Evolutionary conservation across 2,329 filamentous ascomycete genomes (phyloP).

Genomic region (Clonostachys rhizophaga): DNA sequence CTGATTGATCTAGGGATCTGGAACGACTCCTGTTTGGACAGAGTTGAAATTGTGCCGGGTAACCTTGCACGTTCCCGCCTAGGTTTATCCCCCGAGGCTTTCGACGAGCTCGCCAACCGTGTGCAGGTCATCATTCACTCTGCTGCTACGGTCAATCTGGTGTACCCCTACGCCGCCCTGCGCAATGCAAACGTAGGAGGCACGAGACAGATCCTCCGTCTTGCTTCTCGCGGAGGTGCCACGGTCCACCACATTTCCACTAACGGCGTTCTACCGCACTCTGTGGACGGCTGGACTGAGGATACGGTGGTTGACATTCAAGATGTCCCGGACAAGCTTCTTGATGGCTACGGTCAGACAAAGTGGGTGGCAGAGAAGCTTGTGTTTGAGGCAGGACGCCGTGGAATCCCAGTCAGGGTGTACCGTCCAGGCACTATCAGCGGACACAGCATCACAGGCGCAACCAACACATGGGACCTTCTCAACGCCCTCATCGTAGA

Average conservation of each 20-base stretch:
- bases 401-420: conserved; percentile 66
- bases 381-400: conserved; percentile 61
- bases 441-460: conserved; percentile 69
- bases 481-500: conserved; percentile 73
- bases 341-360: conserved; percentile 73
- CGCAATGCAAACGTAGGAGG: conserved; percentile 73
- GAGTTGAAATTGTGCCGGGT: conserved; percentile 70
- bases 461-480: conserved; percentile 75
- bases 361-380: conserved; percentile 80
- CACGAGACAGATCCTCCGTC: conserved; percentile 68
- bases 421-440: conserved; percentile 74
- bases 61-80: conserved; percentile 66
- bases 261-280: conserved; percentile 73
- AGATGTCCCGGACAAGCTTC: conserved; percentile 63
- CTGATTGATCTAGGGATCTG: conserved; percentile 75
- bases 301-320: conserved; percentile 62
- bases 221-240: conserved; percentile 62
- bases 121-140: conserved; percentile 74
- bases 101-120: conserved; percentile 58
- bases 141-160: conserved; percentile 73
- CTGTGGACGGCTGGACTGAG: conserved; percentile 66
- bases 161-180: conserved; percentile 76
- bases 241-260: conserved; percentile 78
- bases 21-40: conserved; percentile 72
- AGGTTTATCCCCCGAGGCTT: conserved; percentile 61